These are phyloP conservation scores for Posidonia australis DNA, from an alignment of 106 monocot species.

Conservation along the genomic window DNA sequence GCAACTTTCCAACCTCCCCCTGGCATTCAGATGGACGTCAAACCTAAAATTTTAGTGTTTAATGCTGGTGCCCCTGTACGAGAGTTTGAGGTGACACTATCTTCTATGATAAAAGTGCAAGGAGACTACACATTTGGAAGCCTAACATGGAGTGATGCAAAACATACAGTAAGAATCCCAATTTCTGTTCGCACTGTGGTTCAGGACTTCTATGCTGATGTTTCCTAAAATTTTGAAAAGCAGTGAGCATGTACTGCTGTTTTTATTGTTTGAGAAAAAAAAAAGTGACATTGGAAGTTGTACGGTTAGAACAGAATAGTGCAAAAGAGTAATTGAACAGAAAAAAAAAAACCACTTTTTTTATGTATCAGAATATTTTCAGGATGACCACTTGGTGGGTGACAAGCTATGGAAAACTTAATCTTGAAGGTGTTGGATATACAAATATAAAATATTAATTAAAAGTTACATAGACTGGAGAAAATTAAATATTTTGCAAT, in stretches of 20 bases:
- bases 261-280: too few relatives aligned
- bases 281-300: too few relatives aligned
- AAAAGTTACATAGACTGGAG: too few relatives aligned
- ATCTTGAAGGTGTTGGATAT: too few relatives aligned
- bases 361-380: too few relatives aligned
- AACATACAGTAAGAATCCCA: slow-evolving; percentile 37
- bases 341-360: too few relatives aligned
- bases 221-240: slow-evolving; percentile 12
- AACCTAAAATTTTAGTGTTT: slow-evolving; percentile 30
- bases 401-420: too few relatives aligned
- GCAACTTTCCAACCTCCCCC: slow-evolving; percentile 26
- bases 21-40: slow-evolving; percentile 36
- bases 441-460: too few relatives aligned
- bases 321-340: too few relatives aligned
- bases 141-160: slow-evolving; percentile 34
- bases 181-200: slow-evolving; percentile 34
- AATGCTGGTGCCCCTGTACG: slow-evolving; percentile 2
- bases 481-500: too few relatives aligned
- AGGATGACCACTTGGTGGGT: too few relatives aligned
- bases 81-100: slow-evolving; percentile 15
- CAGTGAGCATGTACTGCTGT: not conserved
- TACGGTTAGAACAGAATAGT: too few relatives aligned
- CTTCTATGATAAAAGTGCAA: slow-evolving; percentile 15
- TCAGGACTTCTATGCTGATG: slow-evolving; percentile 33
- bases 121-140: slow-evolving; percentile 49